Base-by-base conservation (phyloP, 116 monocot species). In the Phalaenopsis hybrid region DNA sequence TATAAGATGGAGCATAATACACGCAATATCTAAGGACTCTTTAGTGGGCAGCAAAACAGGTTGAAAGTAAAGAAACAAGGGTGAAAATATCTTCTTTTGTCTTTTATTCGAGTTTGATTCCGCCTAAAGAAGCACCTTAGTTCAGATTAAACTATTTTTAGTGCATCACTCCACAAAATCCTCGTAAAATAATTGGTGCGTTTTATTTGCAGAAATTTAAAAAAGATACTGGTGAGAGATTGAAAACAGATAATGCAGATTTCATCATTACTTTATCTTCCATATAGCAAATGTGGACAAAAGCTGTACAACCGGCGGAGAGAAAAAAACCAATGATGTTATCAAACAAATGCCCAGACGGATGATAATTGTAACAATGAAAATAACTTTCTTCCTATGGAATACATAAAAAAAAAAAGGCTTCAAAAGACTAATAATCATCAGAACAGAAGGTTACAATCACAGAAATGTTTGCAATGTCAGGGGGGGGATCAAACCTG, bases 401-500 rank as follows among this genome's bases (percentile, higher is more conserved):
- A 21, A 61, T 61, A 61, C n/a, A n/a, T n/a, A n/a, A n/a, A 61
- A n/a, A 61, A 23, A 59, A 59, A 59, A 59, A 59, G 18, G 59
- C n/a, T 2, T 28, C 7, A 4, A 18, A 59, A 59, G 20, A 1
- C 59, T 59, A 59, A 59, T 20, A 59, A 23, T 4, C 6, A 21
- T 61, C 3, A 61, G 61, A 61, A 61, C 57, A 61, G 5, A 61
- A 18, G 1, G 61, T 61, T n/a, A 61, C 21, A 61, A 61, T 61
- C 4, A 61, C 21, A 3, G 21, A 8, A 52, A 61, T n/a, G 6
- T 21, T 5, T 61, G 4, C 21, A 61, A 18, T n/a, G 75, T 77
- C 51, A 25, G 43, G 8, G 18, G 50, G 34, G 41, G 51, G 80
- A 61, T 50, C 13, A 52, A 61, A 90, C 92, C 92, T 89, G 90